Evolutionary conservation across 176 grass and related monocot genomes (phyloP), one percentile per base, ranked within the genome.

Genomic region (Bolboschoenus planiculmis): DNA sequence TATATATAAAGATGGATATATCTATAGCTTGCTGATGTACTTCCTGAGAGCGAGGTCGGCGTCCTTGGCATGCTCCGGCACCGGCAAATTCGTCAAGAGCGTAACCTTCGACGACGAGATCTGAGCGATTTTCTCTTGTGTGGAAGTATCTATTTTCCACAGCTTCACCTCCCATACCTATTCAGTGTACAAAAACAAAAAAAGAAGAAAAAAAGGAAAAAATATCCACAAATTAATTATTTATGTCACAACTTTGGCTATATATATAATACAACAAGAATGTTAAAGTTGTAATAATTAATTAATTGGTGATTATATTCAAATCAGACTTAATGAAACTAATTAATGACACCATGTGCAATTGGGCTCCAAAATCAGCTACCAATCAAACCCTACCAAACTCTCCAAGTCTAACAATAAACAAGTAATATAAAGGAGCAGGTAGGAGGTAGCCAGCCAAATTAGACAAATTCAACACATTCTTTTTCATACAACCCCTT

Each of bases 91-190:
- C 3, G 78, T 83, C 2, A 94, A 27, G 29, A 94, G 90, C 0
- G 92, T 92, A 55, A 94, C 87, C 46, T 81, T 90, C 33, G 90
- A 84, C 34, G 91, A 90, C 1, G 90, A 79, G 27, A 92, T 78
- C 10, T 92, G 78, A 86, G 58, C 37, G 0, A 74, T 86, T 59
- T 91, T 89, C 34, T 89, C 87, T 1, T 83, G 16, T 0, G 87
- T 88, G 16, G 78, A 83, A 3, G 85, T 21, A 71, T 91, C 81
- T 83, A 92, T 88, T 84, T 91, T 94, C 88, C 87, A 92, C 0
- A 97, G 78, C 20, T 87, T 88, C 2, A 97, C 90, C 85, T 89
- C 90, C 95, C 95, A 94, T 24, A 94, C 90, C 92, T 97, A 33
- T 55, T 39, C 29, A n/a, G n/a, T n/a, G n/a, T n/a, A n/a, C n/a